phyloP scores from a whole-genome alignment of 768 basidiomycete species.

The Suillus decipiens region DNA sequence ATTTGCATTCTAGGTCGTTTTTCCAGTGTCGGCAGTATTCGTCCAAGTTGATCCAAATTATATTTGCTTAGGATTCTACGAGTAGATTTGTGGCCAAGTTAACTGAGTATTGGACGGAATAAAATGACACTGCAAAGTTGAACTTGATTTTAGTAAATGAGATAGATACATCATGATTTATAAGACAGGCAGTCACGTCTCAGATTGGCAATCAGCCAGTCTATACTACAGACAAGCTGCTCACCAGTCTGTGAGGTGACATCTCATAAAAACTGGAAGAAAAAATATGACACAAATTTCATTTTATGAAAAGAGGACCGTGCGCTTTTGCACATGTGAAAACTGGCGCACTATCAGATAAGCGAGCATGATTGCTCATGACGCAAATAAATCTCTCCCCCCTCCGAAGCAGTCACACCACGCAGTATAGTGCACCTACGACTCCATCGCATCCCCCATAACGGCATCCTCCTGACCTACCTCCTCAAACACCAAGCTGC shows the following conservation, averaged over 20 bases:
- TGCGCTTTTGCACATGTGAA: neutral
- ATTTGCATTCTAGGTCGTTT: slow-evolving; percentile 1
- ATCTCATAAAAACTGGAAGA: neutral
- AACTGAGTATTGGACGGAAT: neutral
- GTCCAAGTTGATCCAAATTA: neutral
- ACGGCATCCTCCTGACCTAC: slow-evolving; percentile 32
- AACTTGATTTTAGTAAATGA: neutral
- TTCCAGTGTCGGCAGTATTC: neutral
- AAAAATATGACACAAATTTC: neutral
- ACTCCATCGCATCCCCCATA: slow-evolving; percentile 38
- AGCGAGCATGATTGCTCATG: neutral
- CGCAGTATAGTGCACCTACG: slow-evolving; percentile 12
- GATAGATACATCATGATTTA: neutral
- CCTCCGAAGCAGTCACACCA: neutral
- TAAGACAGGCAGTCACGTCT: neutral
- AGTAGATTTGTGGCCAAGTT: neutral
- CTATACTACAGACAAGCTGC: too few relatives aligned
- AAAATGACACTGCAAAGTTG: too few relatives aligned
- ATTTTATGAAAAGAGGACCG: neutral
- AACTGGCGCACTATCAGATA: neutral
- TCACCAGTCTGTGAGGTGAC: neutral
- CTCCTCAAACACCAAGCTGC: slow-evolving; percentile 74
- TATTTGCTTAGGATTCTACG: neutral
- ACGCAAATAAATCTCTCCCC: neutral
- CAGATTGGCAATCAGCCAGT: neutral